Evolutionary conservation across 202 grass and related monocot species (phyloP), one percentile per base, ranked within the genome.

Genomic region (Miscanthus sacchariflorus): DNA sequence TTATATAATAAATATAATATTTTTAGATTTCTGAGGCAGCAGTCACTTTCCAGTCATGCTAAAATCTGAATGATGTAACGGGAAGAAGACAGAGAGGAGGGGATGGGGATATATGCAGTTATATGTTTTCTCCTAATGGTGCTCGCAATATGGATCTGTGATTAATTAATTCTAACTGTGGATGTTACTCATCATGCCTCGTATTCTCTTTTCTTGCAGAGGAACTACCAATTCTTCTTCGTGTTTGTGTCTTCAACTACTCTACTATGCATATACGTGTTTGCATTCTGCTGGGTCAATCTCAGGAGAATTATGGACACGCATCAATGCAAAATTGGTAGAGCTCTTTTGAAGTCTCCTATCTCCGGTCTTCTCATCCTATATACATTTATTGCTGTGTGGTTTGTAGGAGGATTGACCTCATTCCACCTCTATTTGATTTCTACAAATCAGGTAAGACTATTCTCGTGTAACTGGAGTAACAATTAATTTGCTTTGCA

Each of bases 191-290:
- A 82, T 82, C 69, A 56, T 87, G 49, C 18, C 66, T 78, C 4
- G 7, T 38, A 83, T 86, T 91, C 12, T 86, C 6, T 54, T 87
- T 82, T 78, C 27, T 68, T 86, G 78, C 93, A 95, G 91, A 91
- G 93, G 80, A 95, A 95, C 76, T 93, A 95, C 45, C 81, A 85
- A 19, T 95, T 95, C 85, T 95, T 95, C 80, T 93, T 95, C 91
- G 79, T 93, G 84, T 95, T 95, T 25, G 93, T 95, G 39, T 91
- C 82, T 35, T 95, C 91, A 11, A 85, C 93, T 42, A 91, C 91
- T 63, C 7, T 93, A 7, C 87, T 95, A 44, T 95, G 93, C 59
- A 78, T 95, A 56, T 93, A 91, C 48, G 91, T 95, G 81, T 89
- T 95, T 72, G 78, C 78, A 36, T 95, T 95, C 87, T 91, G 91